A percentile compares a stretch with the other conserved stretches of the same genome.
Conservation (phyloP, 371 early-diverging fungal genomes). For the Mortierella sp. region DNA sequence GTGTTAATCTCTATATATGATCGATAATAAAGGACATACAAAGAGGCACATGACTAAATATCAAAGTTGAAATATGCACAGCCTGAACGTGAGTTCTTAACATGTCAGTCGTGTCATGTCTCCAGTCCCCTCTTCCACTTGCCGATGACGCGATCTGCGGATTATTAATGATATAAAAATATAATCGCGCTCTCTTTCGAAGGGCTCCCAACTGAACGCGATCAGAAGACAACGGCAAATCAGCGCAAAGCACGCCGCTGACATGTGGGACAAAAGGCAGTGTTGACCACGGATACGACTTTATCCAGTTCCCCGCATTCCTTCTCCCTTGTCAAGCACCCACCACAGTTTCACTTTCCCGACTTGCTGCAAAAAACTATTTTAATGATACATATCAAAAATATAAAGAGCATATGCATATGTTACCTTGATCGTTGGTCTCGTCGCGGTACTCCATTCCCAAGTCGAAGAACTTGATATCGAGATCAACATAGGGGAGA, state of each 20-base stretch:
- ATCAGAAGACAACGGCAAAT: too few species aligned
- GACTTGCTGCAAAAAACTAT: too few species aligned
- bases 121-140: too few species aligned
- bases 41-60: too few species aligned
- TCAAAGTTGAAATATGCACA: too few species aligned
- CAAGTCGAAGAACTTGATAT: constrained; percentile 94
- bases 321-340: neutral
- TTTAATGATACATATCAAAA: too few species aligned
- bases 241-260: neutral
- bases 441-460: constrained; percentile 92
- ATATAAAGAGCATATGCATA: neutral
- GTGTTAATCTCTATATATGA: neutral
- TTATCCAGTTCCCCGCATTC: constrained; percentile 2
- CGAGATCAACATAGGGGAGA: constrained; percentile 87
- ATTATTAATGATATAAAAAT: neutral
- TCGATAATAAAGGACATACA: too few species aligned
- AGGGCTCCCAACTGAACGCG: too few species aligned
- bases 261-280: constrained; percentile 5
- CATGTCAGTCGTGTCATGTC: too few species aligned
- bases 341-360: too few species aligned
- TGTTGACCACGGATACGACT: constrained; percentile 1
- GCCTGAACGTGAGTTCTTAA: too few species aligned
- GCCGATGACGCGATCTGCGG: constrained; percentile 27
- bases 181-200: neutral
- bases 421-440: constrained; percentile 58